Base-by-base conservation (phyloP, 495 filamentous ascomycete genomes). In the Tirmania nivea region DNA sequence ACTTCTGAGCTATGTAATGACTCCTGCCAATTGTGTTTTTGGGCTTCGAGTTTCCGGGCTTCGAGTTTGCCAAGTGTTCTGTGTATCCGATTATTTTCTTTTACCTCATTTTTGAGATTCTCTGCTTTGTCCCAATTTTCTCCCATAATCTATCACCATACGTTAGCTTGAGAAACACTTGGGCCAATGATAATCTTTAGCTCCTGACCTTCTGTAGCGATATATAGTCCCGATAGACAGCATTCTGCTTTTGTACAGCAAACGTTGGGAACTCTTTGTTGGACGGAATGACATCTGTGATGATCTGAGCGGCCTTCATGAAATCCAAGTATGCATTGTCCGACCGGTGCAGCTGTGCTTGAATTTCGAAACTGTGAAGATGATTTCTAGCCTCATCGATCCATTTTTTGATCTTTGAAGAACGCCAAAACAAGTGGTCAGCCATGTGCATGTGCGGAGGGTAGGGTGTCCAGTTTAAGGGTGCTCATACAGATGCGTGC, bases 281-380 rank as follows among this genome's bases (percentile, higher is more conserved):
- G 35, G 70, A 70, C 9, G 86, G 86, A 35, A 94, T 79, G 35
- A 80, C 69, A 39, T 88, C 74, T 20, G 83, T 71, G 35, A 81
- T 72, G 55, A 96, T 79, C 49, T 84, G 79, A 48, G 73, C 84
- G 21, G 88, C 81, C 42, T 79, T 76, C 51, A 95, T 72, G 66
- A 84, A 96, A 49, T 94, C 84, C 25, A 79, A 70, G 58, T 80
- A 84, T 50, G 79, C 79, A 35, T 64, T 68, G 57, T 84, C 79
- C n/a, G 71, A 69, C 54, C 71, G 61, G 16, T 73, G 67, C 47
- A 52, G 11, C 60, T 51, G 34, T 67, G 51, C 12, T 56, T 25
- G 49, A 53, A 52, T 48, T 63, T 58, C 17, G 65, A 62, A 21
- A 60, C 55, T 20, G 37, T 56, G 54, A 56, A 62, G 48, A 59